Evolutionary conservation across 305 asterid species (phyloP), one percentile per base, ranked within the genome.

Genomic region (Andrographis paniculata): DNA sequence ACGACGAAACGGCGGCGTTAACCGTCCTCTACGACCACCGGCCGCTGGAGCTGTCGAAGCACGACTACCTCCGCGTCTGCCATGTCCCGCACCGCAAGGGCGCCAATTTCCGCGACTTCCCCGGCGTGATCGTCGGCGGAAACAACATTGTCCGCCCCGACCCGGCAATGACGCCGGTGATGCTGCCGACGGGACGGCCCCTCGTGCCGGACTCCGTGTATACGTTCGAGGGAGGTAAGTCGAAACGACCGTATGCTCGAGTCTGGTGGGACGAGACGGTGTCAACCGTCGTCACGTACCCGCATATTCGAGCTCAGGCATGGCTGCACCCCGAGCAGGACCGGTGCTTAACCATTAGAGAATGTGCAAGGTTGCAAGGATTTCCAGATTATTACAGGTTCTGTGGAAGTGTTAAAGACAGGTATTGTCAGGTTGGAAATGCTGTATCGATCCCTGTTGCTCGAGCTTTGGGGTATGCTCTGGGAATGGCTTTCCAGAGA

Each of bases 391-490:
- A 46, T 42, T 77, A 65, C 56, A 53, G 64, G 18, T 74, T 77
- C 41, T 60, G 71, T 47, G 86, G 82, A 10, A 56, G 62, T 3
- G 23, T 52, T 3, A 77, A 60, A 42, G 75, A 68, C 0, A 47
- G 78, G 52, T 77, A 77, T 38, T 38, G 71, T 18, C 80, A 77
- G 61, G 64, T 80, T 19, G 86, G 91, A 16, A 80, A 76, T 20
- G 86, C 91, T 0, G 86, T 80, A 2, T 76, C 83, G 0, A 36
- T 77, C n/a, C 83, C 86, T 10, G 86, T 80, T 47, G 74, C 75
- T 9, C 62, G 74, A 20, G 91, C 86, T 0, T 44, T 80, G 17
- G 91, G 91, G 2, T 80, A 73, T 20, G 67, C 78, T 5, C 76
- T 80, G 9, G 86, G 80, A 14, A 53, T 56, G 73, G 77, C 91